phyloP scores from a whole-genome alignment of 2,329 filamentous ascomycete species.

The Ascochyta koolunga region DNA sequence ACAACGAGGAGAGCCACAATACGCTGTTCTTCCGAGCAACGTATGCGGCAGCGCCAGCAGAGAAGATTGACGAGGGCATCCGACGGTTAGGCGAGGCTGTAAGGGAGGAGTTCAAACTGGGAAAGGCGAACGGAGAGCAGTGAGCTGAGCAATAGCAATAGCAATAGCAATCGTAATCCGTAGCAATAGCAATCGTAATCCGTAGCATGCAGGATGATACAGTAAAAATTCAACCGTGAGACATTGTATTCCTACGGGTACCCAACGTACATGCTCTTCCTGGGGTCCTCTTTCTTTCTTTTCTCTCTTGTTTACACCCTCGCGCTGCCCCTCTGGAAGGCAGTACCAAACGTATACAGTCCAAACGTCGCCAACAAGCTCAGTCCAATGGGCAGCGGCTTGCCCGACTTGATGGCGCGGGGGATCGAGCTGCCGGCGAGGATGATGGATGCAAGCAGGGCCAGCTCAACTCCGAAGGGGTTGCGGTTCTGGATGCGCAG shows the following conservation, averaged over 20 bases:
- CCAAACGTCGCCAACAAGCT: slow-evolving; percentile 81
- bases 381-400: slow-evolving; percentile 82
- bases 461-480: slow-evolving; percentile 84
- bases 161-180: too few relatives aligned
- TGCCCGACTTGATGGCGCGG: slow-evolving; percentile 79
- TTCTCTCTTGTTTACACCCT: neutral
- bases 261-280: slow-evolving; percentile 1
- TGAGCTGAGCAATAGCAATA: neutral
- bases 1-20: slow-evolving; percentile 62
- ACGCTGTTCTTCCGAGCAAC: slow-evolving; percentile 89
- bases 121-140: slow-evolving; percentile 4
- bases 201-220: neutral
- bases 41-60: slow-evolving; percentile 75
- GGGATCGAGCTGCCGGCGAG: slow-evolving; percentile 85
- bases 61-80: slow-evolving; percentile 58
- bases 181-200: neutral
- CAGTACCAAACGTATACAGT: slow-evolving; percentile 77
- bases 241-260: neutral
- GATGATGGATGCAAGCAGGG: slow-evolving; percentile 84
- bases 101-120: slow-evolving; percentile 63
- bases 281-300: neutral
- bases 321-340: slow-evolving; percentile 51
- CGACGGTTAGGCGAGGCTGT: slow-evolving; percentile 76
- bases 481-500: slow-evolving; percentile 77
- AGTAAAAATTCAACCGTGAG: neutral